These are phyloP conservation scores for Metarhizium guizhouense DNA, from an alignment of 2,329 filamentous ascomycete genomes.

Conservation along the genomic window DNA sequence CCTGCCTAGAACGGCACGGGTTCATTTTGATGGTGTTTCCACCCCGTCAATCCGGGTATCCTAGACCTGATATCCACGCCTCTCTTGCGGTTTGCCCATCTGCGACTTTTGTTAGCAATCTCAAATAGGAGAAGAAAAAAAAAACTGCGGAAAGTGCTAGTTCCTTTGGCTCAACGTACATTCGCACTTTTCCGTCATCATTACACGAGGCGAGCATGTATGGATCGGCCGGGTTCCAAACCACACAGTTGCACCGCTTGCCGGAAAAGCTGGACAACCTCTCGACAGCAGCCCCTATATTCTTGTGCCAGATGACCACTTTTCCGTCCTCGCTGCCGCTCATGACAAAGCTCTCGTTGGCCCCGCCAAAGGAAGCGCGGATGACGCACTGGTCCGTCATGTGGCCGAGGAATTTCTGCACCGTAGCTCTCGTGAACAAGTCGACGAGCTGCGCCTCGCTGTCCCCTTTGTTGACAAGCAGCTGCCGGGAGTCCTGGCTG, in stretches of 20 bases:
- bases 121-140: too few relatives aligned
- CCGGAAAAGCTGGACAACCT: constrained; percentile 64
- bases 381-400: constrained; percentile 71
- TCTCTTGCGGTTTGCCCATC: not conserved
- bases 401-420: constrained; percentile 69
- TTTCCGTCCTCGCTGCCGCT: constrained; percentile 77
- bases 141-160: not conserved
- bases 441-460: constrained; percentile 73
- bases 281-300: constrained; percentile 67
- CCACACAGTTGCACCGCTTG: constrained; percentile 70
- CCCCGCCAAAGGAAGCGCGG: constrained; percentile 75
- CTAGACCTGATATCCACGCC: not conserved
- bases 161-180: constrained; percentile 48
- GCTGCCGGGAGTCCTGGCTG: constrained; percentile 67
- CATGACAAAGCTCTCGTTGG: constrained; percentile 82
- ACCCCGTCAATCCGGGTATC: not conserved
- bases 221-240: constrained; percentile 80
- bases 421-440: constrained; percentile 59
- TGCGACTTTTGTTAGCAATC: not conserved
- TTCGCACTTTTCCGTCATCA: constrained; percentile 75
- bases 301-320: constrained; percentile 87
- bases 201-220: constrained; percentile 85
- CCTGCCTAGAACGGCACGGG: not conserved
- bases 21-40: not conserved
- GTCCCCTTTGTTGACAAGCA: constrained; percentile 75